These are phyloP conservation scores for Fraxinus dipetala DNA, from an alignment of 305 asterid genomes.

Conservation along the genomic window DNA sequence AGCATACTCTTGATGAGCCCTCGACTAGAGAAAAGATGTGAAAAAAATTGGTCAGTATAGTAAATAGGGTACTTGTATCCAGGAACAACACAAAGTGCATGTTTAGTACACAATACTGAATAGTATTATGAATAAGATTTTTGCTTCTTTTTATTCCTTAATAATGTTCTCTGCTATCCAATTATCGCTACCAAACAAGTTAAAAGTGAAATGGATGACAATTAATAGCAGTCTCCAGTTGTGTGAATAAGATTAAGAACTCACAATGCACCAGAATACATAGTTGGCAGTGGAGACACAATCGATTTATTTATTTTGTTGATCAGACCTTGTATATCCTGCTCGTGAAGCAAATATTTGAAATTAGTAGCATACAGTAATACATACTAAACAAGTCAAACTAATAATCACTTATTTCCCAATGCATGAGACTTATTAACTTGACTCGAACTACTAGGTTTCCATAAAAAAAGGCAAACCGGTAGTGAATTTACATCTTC, in stretches of 20 bases:
- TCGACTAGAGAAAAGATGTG: conserved; percentile 49
- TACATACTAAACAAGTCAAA: neutral
- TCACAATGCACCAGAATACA: conserved; percentile 85
- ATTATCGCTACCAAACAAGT: neutral
- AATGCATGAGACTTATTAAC: neutral
- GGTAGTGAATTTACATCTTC: neutral
- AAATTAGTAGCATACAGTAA: conserved; percentile 1
- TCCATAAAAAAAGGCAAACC: neutral
- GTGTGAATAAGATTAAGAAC: conserved; percentile 29
- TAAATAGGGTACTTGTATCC: neutral
- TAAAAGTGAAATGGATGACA: neutral
- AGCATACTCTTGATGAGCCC: conserved; percentile 92
- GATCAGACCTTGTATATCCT: conserved; percentile 98
- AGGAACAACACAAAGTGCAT: neutral
- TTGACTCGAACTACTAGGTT: neutral
- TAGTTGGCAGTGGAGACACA: conserved; percentile 84
- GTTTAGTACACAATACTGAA: neutral
- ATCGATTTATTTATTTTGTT: conserved; percentile 89
- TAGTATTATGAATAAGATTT: neutral
- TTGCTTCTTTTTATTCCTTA: neutral
- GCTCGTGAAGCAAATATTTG: conserved; percentile 26
- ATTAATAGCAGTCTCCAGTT: neutral
- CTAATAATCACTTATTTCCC: neutral
- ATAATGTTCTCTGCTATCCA: neutral
- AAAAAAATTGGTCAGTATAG: neutral